These are phyloP conservation scores for Penicillium sp. DNA, from an alignment of 2,329 filamentous ascomycete species.

Conservation along the genomic window DNA sequence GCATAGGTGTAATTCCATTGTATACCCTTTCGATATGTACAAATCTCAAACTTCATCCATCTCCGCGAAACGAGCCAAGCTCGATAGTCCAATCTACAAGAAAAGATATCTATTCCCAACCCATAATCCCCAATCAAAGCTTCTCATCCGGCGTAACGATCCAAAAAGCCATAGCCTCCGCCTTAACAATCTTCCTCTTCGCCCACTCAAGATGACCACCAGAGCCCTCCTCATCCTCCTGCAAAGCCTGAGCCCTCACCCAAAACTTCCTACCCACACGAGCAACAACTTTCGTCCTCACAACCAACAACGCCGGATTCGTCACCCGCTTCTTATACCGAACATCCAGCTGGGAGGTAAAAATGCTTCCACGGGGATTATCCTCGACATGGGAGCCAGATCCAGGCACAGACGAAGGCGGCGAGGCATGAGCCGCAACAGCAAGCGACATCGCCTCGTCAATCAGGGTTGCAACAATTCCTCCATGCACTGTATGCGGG, in stretches of 20 bases:
- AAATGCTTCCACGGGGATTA: conserved; percentile 37
- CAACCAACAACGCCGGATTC: conserved; percentile 42
- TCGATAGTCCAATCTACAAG: neutral
- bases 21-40: neutral
- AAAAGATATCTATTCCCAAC: neutral
- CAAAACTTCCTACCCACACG: conserved; percentile 46
- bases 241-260: conserved; percentile 44
- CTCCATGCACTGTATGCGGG: conserved; percentile 45
- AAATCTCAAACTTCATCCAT: neutral
- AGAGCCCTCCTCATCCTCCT: conserved; percentile 38
- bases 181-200: conserved; percentile 39
- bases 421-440: conserved; percentile 36
- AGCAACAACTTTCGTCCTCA: conserved; percentile 41
- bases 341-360: conserved; percentile 47
- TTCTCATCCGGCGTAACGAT: conserved; percentile 36
- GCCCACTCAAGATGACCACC: conserved; percentile 37
- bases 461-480: conserved; percentile 45
- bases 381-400: conserved; percentile 10
- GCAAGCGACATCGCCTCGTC: conserved; percentile 51
- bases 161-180: conserved; percentile 49
- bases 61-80: neutral
- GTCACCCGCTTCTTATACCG: conserved; percentile 43
- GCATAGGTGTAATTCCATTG: too few species aligned
- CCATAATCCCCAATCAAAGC: conserved; percentile 22
- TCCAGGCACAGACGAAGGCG: neutral